Percentiles rank a stretch among this genome's conserved stretches.
These are phyloP conservation scores for Phaseolus lunatus DNA, from an alignment of 306 rosid genomes.

Conservation along the genomic window DNA sequence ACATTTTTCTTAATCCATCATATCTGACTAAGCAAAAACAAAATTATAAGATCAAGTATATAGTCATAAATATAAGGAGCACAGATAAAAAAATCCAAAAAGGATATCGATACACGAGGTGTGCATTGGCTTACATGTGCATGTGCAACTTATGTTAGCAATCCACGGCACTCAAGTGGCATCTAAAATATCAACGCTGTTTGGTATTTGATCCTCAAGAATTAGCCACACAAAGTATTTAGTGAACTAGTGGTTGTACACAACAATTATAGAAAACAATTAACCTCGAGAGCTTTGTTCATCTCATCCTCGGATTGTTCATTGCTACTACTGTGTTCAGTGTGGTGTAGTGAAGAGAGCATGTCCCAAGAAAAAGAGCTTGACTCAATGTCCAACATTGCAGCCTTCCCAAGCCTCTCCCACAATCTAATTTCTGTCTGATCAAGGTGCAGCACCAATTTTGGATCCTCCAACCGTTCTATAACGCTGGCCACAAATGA, in stretches of 20 bases:
- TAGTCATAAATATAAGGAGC: conserved; percentile 21
- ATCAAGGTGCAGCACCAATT: conserved; percentile 48
- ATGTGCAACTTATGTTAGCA: background rate
- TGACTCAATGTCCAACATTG: conserved; percentile 75
- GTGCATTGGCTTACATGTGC: background rate
- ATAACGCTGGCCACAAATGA: conserved; percentile 58
- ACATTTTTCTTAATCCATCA: background rate
- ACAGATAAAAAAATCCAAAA: background rate
- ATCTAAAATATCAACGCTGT: conserved; percentile 17
- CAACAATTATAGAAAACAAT: conserved; percentile 37
- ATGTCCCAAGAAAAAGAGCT: conserved; percentile 78
- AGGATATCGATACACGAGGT: conserved; percentile 12
- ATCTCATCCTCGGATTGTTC: conserved; percentile 89
- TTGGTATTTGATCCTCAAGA: conserved; percentile 29
- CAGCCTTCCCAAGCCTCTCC: conserved; percentile 95
- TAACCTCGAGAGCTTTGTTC: conserved; percentile 85
- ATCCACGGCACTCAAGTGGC: background rate
- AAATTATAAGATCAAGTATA: background rate
- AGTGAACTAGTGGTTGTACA: background rate
- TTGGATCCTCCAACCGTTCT: conserved; percentile 52
- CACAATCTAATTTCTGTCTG: conserved; percentile 79
- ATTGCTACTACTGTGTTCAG: conserved; percentile 74
- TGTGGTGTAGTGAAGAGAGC: conserved; percentile 86
- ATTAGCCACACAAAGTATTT: background rate
- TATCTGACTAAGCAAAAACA: conserved; percentile 18